Evolutionary conservation across 1,139 yeast species (phyloP).

Genomic region (Lodderomyces margitis): DNA sequence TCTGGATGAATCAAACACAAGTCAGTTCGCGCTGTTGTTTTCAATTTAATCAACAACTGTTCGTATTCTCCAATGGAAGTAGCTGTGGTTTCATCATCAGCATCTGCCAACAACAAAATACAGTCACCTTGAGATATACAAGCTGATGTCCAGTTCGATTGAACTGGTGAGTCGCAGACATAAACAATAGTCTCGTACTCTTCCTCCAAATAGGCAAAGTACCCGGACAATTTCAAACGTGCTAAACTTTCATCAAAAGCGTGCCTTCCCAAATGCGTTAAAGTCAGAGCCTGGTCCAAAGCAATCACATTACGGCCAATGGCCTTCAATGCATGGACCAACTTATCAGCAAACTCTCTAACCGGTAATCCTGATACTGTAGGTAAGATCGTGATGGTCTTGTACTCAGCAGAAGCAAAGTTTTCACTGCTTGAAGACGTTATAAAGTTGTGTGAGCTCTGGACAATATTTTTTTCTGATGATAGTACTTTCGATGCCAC

Average conservation of each 20-base stretch:
- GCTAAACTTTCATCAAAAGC: conserved; percentile 87
- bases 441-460: conserved; percentile 15
- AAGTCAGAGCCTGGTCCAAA: conserved; percentile 76
- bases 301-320: conserved; percentile 76
- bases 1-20: conserved; percentile 83
- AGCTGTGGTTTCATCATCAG: conserved; percentile 57
- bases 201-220: conserved; percentile 89
- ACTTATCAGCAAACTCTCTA: conserved; percentile 72
- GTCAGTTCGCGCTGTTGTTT: conserved; percentile 87
- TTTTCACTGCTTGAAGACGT: conserved; percentile 29
- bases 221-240: conserved; percentile 79
- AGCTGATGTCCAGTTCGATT: conserved; percentile 87
- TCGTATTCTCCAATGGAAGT: conserved; percentile 86
- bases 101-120: conserved; percentile 68
- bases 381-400: conserved; percentile 85
- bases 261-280: conserved; percentile 81
- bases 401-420: conserved; percentile 50
- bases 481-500: conserved; percentile 69
- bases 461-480: conserved; percentile 17
- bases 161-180: conserved; percentile 80
- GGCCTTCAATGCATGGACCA: conserved; percentile 66
- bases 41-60: conserved; percentile 65
- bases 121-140: conserved; percentile 97
- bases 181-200: conserved; percentile 82
- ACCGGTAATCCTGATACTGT: conserved; percentile 79